These are phyloP conservation scores for Harringtonia lauricola DNA, from an alignment of 2,329 filamentous ascomycete genomes.

Conservation along the genomic window DNA sequence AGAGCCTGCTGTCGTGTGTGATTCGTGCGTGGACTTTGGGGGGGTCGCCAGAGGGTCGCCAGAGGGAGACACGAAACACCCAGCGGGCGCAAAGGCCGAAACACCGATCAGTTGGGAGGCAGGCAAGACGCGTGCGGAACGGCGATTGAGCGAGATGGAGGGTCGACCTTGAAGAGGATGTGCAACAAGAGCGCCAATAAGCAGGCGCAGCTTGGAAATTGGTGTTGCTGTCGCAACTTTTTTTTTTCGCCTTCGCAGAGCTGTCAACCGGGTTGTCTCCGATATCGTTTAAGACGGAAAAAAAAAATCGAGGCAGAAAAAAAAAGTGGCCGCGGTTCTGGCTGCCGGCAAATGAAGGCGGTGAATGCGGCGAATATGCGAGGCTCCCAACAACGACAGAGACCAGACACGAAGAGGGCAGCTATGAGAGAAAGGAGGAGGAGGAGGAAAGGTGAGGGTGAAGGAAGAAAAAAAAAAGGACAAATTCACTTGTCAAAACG, in stretches of 20 bases:
- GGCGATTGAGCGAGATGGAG: no score
- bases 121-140: no score
- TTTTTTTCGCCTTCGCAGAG: background rate
- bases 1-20: no score
- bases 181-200: no score
- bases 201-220: background rate
- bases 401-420: background rate
- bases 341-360: slow-evolving; percentile 5
- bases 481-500: background rate
- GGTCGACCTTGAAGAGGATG: no score
- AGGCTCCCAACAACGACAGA: background rate
- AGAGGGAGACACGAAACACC: no score
- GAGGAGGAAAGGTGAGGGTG: background rate
- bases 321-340: slow-evolving; percentile 2
- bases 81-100: no score
- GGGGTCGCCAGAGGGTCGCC: no score
- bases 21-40: no score
- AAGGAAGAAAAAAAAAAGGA: background rate
- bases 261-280: no score
- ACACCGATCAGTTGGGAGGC: no score
- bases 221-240: background rate
- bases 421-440: background rate
- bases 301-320: slow-evolving; percentile 8
- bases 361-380: slow-evolving; percentile 13
- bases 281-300: slow-evolving; percentile 10